Evolutionary conservation across 805 yeast species (phyloP).

Genomic region (Dipodascus geniculatus): DNA sequence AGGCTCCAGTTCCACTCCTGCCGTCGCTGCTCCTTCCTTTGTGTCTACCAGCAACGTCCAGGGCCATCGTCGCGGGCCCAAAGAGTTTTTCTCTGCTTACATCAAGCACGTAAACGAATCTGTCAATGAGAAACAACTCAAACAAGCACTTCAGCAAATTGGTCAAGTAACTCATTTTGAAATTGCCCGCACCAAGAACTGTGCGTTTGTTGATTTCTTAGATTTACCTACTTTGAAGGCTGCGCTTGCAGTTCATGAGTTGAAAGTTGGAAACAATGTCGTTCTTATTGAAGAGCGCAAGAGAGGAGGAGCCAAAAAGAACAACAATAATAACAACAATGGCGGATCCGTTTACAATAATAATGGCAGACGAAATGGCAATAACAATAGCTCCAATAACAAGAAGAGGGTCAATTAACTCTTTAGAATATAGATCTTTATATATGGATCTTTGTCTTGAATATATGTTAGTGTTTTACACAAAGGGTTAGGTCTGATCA

Average conservation of each 20-base stretch:
- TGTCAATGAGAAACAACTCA: conserved; percentile 19
- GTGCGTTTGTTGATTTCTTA: conserved; percentile 29
- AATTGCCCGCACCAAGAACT: conserved; percentile 20
- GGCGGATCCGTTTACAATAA: not conserved
- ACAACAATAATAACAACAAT: conserved; percentile 6
- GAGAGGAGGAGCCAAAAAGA: conserved; percentile 20
- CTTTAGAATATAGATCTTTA: not conserved
- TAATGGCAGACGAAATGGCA: not conserved
- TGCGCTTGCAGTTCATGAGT: conserved; percentile 22
- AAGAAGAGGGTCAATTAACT: not conserved
- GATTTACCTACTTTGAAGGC: conserved; percentile 20
- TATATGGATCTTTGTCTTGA: not conserved
- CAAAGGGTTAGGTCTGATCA: too few relatives aligned
- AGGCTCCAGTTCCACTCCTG: conserved; percentile 6
- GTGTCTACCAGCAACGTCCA: conserved; percentile 1
- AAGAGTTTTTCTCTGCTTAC: conserved; percentile 25
- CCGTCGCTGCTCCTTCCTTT: conserved; percentile 4
- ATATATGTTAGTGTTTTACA: too few relatives aligned
- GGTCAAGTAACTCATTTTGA: conserved; percentile 26
- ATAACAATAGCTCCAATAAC: not conserved
- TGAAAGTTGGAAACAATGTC: conserved; percentile 20
- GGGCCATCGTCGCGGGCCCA: conserved; percentile 5
- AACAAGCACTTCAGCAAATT: conserved; percentile 20
- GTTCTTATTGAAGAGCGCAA: conserved; percentile 24
- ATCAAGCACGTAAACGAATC: conserved; percentile 23